A percentile compares a stretch with the other conserved stretches of the same genome.
Conservation (phyloP, 2,329 filamentous ascomycete genomes). For the Magnaporthiopsis rhizophila region DNA sequence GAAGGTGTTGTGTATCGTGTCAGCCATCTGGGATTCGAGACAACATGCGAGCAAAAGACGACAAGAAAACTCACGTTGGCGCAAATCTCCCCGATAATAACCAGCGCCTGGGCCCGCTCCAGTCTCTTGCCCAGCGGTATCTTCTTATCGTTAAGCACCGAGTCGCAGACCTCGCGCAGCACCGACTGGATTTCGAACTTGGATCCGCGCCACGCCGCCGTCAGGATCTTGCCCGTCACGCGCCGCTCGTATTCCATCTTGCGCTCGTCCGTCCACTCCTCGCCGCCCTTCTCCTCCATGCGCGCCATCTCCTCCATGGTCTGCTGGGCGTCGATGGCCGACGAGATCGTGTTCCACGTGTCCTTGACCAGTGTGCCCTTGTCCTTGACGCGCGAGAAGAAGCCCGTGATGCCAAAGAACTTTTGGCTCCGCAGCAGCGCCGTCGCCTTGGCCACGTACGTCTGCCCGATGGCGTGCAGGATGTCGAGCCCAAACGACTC, state of each 20-base stretch:
- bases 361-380: constrained; percentile 97
- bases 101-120: constrained; percentile 82
- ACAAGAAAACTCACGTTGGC: constrained; percentile 55
- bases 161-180: constrained; percentile 87
- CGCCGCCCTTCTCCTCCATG: constrained; percentile 86
- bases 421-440: constrained; percentile 91
- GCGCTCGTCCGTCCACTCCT: constrained; percentile 98
- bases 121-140: constrained; percentile 77
- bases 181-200: constrained; percentile 98
- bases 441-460: constrained; percentile 81
- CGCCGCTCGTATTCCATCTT: constrained; percentile 90
- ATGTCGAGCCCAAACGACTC: constrained; percentile 97
- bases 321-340: constrained; percentile 93
- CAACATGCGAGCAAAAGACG: neutral
- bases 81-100: constrained; percentile 85
- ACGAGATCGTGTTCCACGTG: constrained; percentile 95
- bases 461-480: constrained; percentile 85
- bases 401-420: constrained; percentile 90
- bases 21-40: constrained; percentile 12
- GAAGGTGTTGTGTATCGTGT: constrained; percentile 11
- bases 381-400: constrained; percentile 89
- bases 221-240: constrained; percentile 96
- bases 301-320: constrained; percentile 99
- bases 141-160: constrained; percentile 70
- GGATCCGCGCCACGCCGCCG: constrained; percentile 90